Conservation (phyloP, 1,139 yeast genomes). For the Kazachstania sp. region DNA sequence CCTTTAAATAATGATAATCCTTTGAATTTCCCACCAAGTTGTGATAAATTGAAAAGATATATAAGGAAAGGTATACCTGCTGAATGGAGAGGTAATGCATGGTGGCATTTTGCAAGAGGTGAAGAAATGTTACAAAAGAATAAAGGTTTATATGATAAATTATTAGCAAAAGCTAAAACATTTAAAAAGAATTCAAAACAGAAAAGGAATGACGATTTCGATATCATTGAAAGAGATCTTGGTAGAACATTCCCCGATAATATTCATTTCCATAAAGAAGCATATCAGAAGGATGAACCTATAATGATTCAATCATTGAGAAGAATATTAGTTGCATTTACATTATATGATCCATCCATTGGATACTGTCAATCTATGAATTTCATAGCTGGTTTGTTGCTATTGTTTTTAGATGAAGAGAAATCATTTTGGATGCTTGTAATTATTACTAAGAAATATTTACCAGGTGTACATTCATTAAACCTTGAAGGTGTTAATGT, state of each 20-base stretch:
- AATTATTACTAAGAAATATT: constrained; percentile 69
- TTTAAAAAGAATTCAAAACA: constrained; percentile 5
- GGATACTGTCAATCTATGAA: constrained; percentile 95
- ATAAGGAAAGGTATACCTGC: constrained; percentile 90
- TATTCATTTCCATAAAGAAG: constrained; percentile 49
- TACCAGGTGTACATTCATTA: constrained; percentile 87
- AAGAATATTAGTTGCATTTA: constrained; percentile 73
- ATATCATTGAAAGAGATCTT: constrained; percentile 85
- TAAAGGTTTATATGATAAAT: constrained; percentile 61
- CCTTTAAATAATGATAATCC: constrained; percentile 33
- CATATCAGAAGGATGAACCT: constrained; percentile 39
- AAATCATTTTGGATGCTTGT: constrained; percentile 92
- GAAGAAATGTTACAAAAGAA: constrained; percentile 61
- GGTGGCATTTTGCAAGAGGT: constrained; percentile 92
- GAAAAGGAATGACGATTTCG: constrained; percentile 53
- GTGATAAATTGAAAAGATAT: constrained; percentile 72
- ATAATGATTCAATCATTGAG: constrained; percentile 63
- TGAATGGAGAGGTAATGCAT: constrained; percentile 93
- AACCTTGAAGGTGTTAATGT: constrained; percentile 89
- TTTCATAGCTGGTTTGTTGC: constrained; percentile 75
- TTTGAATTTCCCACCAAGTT: constrained; percentile 25
- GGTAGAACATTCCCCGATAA: constrained; percentile 94
- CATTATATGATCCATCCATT: constrained; percentile 76
- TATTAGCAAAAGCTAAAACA: constrained; percentile 39
- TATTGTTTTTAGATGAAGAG: constrained; percentile 83